phyloP scores from a whole-genome alignment of 129 eudicot genomes.

The Rutidosis leptorrhynchoides region DNA sequence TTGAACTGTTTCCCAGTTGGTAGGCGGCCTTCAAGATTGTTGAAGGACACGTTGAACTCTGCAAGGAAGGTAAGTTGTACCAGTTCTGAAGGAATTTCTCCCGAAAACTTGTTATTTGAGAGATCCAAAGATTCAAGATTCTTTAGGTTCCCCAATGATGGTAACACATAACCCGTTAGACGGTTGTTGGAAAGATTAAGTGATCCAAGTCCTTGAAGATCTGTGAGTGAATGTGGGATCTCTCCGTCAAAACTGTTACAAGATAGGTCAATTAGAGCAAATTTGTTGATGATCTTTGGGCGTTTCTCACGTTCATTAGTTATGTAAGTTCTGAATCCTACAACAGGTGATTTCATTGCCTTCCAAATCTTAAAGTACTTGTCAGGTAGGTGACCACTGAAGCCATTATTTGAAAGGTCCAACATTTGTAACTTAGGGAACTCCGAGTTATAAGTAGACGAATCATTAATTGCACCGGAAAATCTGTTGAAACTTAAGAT shows the following conservation, averaged over 20 bases:
- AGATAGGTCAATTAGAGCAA: neutral
- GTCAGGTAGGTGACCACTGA: constrained; percentile 8
- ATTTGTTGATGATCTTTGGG: neutral
- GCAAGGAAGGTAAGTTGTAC: neutral
- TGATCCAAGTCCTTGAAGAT: neutral
- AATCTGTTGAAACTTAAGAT: constrained; percentile 15
- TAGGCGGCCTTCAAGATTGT: constrained; percentile 15
- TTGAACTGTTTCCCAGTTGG: constrained; percentile 23
- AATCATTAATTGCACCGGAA: neutral
- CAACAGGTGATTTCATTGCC: constrained; percentile 15
- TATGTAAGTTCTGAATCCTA: neutral
- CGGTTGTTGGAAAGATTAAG: neutral
- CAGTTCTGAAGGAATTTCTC: neutral
- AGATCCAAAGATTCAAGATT: neutral
- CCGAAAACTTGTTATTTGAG: neutral
- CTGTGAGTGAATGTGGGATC: neutral
- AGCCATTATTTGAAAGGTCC: constrained; percentile 22
- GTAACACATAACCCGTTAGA: neutral
- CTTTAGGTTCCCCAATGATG: neutral
- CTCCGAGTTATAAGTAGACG: neutral
- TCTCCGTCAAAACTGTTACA: neutral
- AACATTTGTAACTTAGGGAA: constrained; percentile 19
- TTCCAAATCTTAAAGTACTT: neutral
- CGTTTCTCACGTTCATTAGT: neutral
- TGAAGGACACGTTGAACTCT: neutral